These are phyloP conservation scores for Plasmodium billcollinsi DNA, from an alignment of 169 alveolate species.

Conservation along the genomic window DNA sequence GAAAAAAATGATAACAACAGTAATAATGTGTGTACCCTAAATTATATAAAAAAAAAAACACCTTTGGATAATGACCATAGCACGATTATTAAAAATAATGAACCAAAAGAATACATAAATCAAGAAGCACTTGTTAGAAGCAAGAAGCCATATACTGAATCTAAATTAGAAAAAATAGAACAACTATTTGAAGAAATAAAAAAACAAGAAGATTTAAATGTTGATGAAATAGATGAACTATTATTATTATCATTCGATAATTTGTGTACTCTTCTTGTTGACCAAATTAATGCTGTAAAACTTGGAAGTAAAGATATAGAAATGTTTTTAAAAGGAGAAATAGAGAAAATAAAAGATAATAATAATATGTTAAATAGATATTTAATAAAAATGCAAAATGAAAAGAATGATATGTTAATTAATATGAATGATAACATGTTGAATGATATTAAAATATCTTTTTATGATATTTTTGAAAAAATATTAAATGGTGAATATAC, in stretches of 20 bases:
- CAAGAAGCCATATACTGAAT: not conserved
- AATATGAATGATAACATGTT: conserved; percentile 20
- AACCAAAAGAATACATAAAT: too few relatives aligned
- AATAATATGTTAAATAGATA: conserved; percentile 10
- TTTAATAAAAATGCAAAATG: conserved; percentile 19
- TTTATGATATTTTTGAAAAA: conserved; percentile 10
- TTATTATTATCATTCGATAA: conserved; percentile 21
- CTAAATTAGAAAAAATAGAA: conserved; percentile 21
- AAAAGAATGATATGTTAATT: conserved; percentile 25
- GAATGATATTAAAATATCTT: conserved; percentile 30
- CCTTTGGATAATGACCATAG: too few relatives aligned
- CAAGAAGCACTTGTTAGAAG: not conserved
- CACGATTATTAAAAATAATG: too few relatives aligned
- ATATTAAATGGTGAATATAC: conserved; percentile 25
- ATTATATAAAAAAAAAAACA: too few relatives aligned
- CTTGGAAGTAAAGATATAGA: conserved; percentile 22
- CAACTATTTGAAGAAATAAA: conserved; percentile 46
- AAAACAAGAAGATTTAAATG: conserved; percentile 22
- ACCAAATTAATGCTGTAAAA: conserved; percentile 6
- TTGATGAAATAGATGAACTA: conserved; percentile 14
- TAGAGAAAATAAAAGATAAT: conserved; percentile 62
- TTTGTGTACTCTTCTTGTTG: conserved; percentile 15
- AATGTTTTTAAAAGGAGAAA: conserved; percentile 30
- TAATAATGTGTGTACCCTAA: not conserved
- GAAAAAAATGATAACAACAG: not conserved